A percentile compares a stretch with the other conserved stretches of the same genome.
These are phyloP conservation scores for Saturnispora hagleri DNA, from an alignment of 805 yeast species.

Conservation along the genomic window DNA sequence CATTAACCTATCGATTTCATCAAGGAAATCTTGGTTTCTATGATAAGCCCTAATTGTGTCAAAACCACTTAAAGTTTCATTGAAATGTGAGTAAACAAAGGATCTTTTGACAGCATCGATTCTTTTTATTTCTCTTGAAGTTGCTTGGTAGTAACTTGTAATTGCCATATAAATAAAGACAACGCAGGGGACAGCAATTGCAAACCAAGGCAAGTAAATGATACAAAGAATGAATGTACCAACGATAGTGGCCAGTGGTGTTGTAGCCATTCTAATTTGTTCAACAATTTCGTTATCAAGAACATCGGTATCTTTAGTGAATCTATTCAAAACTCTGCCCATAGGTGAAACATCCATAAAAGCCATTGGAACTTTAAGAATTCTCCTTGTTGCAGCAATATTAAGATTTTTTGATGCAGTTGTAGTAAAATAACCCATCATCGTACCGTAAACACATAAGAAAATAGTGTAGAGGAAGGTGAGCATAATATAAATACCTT, in stretches of 20 bases:
- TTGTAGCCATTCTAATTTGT: constrained; percentile 52
- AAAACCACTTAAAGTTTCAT: constrained; percentile 61
- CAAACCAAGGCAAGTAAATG: constrained; percentile 68
- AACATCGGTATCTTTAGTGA: constrained; percentile 81
- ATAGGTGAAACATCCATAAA: constrained; percentile 81
- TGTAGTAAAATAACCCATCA: constrained; percentile 42
- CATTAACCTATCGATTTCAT: constrained; percentile 37
- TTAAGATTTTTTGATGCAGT: constrained; percentile 53
- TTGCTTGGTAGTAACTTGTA: constrained; percentile 55
- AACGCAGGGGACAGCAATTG: constrained; percentile 54
- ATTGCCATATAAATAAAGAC: constrained; percentile 35
- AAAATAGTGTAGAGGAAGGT: constrained; percentile 40
- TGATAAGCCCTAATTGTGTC: constrained; percentile 55
- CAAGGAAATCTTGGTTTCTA: constrained; percentile 31
- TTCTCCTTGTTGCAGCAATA: constrained; percentile 34
- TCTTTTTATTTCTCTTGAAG: constrained; percentile 68
- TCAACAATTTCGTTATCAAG: constrained; percentile 73
- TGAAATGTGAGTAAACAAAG: constrained; percentile 58
- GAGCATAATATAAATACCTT: constrained; percentile 63
- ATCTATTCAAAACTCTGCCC: constrained; percentile 78
- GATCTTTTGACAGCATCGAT: constrained; percentile 67
- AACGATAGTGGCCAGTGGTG: constrained; percentile 41
- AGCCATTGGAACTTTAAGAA: constrained; percentile 73
- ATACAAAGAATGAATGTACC: constrained; percentile 62
- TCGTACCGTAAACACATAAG: constrained; percentile 33